Evolutionary conservation across 805 yeast genomes (phyloP), one percentile per base, ranked within the genome.

Genomic region (Starmerella floricola): DNA sequence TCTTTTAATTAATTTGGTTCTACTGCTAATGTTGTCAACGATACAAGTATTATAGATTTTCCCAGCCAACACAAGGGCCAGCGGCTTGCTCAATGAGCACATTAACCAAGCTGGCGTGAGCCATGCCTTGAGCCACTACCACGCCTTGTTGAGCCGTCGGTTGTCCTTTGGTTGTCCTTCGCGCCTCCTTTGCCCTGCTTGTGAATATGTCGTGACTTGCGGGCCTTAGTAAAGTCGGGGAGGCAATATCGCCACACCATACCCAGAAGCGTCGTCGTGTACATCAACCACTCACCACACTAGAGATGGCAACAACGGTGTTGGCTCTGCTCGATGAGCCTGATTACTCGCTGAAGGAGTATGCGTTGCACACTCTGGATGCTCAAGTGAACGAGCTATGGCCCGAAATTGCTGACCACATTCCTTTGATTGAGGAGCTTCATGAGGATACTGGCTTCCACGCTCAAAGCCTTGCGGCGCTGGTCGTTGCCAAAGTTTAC

Each of bases 351-450:
- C 73, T 91, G 52, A 87, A 85, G 61, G 69, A 79, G 28, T 83
- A 84, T 59, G 98, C 97, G 16, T 71, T 91, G 57, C 67, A 78
- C 43, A 78, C 94, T 16, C 73, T 91, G 51, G 82, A 86, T 59
- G 72, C 66, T 21, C 73, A 81, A 38, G 95, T 85, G 39, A 94
- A 86, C 64, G 87, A 84, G 62, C 71, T 85, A 45, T 91, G 98
- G 98, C 85, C 98, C 2, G 97, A 91, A 66, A 82, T 91, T 44
- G 94, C 98, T 44, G 91, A 91, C 64, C 78, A 73, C 56, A 74
- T 91, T 47, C 68, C 83, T 23, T 86, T 82, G 42, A 81, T 91
- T 55, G 98, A 91, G 65, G 94, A 85, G 50, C 67, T 91, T 41
- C 86, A 79, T 56, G 97, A 91, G 63, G 94, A 88, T 60, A 71